A percentile compares a stretch with the other conserved stretches of the same genome.
These are phyloP conservation scores for Camelina neglecta DNA, from an alignment of 345 rosid genomes.

Conservation along the genomic window DNA sequence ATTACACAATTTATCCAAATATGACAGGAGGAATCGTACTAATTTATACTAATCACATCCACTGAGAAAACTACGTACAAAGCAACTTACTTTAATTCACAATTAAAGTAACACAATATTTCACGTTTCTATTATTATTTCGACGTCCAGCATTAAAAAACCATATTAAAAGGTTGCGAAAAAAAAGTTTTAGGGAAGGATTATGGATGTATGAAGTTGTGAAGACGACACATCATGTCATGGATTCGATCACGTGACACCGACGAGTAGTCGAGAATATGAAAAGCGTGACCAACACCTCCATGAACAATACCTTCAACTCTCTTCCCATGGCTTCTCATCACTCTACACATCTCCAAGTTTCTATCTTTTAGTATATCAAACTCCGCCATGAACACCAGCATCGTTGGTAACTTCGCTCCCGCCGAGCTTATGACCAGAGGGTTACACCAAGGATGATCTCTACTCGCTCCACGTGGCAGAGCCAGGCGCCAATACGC, in stretches of 20 bases:
- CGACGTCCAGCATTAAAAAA: background rate
- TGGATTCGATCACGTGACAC: conserved; percentile 53
- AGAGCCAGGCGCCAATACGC: conserved; percentile 81
- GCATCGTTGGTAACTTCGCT: conserved; percentile 42
- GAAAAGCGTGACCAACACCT: conserved; percentile 85
- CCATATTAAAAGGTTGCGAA: background rate
- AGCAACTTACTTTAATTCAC: conserved; percentile 13
- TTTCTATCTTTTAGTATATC: conserved; percentile 68
- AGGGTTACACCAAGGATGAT: conserved; percentile 90
- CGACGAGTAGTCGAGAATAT: conserved; percentile 50
- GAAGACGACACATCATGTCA: conserved; percentile 67
- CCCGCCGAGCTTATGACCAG: conserved; percentile 23
- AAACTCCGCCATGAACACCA: conserved; percentile 74
- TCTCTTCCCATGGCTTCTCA: conserved; percentile 58
- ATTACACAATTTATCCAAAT: background rate
- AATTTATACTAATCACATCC: conserved; percentile 17
- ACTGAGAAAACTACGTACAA: conserved; percentile 16
- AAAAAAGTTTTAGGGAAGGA: background rate
- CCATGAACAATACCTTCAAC: conserved; percentile 60
- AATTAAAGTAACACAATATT: background rate
- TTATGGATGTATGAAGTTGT: conserved; percentile 51
- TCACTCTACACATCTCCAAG: conserved; percentile 57
- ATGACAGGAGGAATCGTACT: conserved; percentile 15
- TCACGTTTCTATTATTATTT: background rate
- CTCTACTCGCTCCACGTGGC: conserved; percentile 67